phyloP scores from a whole-genome alignment of 163 green algal genomes.

The Scenedesmus sp. region DNA sequence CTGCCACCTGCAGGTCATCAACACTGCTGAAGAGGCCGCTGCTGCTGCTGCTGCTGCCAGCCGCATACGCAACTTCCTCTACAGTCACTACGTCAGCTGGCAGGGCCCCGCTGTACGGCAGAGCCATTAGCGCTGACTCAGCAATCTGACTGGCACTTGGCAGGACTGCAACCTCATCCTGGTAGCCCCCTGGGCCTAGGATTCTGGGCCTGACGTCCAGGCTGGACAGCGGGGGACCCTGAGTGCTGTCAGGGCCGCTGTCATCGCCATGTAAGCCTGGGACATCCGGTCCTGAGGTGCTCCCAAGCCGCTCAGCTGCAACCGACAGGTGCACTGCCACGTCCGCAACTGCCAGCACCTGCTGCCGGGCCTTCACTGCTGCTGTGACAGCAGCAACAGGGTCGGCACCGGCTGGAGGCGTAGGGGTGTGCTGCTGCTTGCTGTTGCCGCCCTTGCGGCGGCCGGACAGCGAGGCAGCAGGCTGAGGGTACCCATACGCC shows the following conservation, averaged over 20 bases:
- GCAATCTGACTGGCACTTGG: background rate
- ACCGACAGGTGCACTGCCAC: constrained; percentile 24
- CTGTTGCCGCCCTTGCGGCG: background rate
- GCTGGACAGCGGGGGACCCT: background rate
- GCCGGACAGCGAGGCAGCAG: background rate
- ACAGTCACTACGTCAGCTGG: constrained; percentile 2
- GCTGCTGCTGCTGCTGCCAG: constrained; percentile 22
- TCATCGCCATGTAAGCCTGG: background rate
- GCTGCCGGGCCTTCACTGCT: constrained; percentile 16
- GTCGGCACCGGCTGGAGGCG: background rate
- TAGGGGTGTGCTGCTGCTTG: background rate
- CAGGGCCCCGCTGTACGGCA: background rate
- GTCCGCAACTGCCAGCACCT: constrained; percentile 44
- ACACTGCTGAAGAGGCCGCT: background rate
- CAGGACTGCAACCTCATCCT: constrained; percentile 8
- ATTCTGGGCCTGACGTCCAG: background rate
- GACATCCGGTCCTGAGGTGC: background rate
- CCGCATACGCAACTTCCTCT: background rate
- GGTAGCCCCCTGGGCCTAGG: background rate
- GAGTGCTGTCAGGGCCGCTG: background rate
- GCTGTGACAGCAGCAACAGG: constrained; percentile 14
- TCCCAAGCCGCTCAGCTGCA: constrained; percentile 19
- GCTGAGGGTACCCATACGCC: constrained; percentile 27
- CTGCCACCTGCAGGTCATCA: background rate
- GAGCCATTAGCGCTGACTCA: background rate